A percentile compares a stretch with the other conserved stretches of the same genome.
These are phyloP conservation scores for Coemansia sp. DNA, from an alignment of 192 early-diverging fungal species.

Conservation along the genomic window DNA sequence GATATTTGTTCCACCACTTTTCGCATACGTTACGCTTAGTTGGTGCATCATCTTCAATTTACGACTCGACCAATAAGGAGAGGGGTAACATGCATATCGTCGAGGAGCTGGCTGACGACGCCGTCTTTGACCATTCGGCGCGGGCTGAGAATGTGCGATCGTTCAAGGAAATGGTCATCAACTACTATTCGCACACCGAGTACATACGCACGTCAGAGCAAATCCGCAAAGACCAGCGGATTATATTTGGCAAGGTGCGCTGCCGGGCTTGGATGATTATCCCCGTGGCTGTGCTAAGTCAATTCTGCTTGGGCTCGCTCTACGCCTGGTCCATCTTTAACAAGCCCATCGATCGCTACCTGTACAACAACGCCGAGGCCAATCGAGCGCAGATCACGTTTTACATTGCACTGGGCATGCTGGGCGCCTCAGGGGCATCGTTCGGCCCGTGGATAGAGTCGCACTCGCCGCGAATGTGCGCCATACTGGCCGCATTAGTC, in stretches of 20 bases:
- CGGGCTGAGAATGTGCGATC: conserved; percentile 27
- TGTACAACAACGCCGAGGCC: conserved; percentile 58
- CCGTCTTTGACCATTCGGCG: conserved; percentile 38
- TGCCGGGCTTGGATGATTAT: conserved; percentile 73
- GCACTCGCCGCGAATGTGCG: conserved; percentile 68
- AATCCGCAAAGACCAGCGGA: conserved; percentile 60
- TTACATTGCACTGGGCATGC: conserved; percentile 76
- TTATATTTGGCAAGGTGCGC: conserved; percentile 47
- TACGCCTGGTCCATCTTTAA: conserved; percentile 82
- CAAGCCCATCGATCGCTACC: conserved; percentile 63
- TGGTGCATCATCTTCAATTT: background rate
- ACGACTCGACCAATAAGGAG: background rate
- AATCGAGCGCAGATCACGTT: conserved; percentile 67
- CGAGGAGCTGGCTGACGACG: conserved; percentile 48
- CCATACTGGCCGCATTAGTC: conserved; percentile 62
- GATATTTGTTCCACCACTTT: background rate
- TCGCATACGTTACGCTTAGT: background rate
- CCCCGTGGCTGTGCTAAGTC: conserved; percentile 68
- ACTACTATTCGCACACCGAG: conserved; percentile 58
- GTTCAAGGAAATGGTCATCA: conserved; percentile 49
- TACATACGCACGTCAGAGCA: conserved; percentile 62
- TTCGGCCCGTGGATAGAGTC: conserved; percentile 82
- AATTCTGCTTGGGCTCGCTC: conserved; percentile 73
- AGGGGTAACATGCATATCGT: conserved; percentile 26
- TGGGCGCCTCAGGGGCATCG: conserved; percentile 69